phyloP scores from a whole-genome alignment of 2,329 filamentous ascomycete species.

The Stagonosporopsis cucurbitacearum region DNA sequence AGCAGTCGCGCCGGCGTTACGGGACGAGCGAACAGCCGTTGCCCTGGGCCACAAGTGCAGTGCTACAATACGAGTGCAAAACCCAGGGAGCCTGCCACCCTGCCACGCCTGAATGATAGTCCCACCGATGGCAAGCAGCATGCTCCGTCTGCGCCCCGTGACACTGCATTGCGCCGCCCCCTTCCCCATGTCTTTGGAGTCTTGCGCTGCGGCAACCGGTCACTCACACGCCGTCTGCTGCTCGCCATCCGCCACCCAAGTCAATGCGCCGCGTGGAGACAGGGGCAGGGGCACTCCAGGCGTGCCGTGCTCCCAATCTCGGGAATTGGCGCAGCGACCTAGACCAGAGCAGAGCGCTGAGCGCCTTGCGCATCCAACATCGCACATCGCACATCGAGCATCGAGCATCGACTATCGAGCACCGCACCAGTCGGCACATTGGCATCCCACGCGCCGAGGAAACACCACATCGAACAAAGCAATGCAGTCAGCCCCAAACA shows the following conservation, averaged over 20 bases:
- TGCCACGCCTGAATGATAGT: too few relatives aligned
- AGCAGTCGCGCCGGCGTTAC: constrained; percentile 22
- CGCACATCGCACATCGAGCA: too few relatives aligned
- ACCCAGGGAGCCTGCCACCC: constrained; percentile 5
- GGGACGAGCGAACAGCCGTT: constrained; percentile 3
- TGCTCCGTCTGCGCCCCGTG: background rate
- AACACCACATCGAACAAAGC: background rate
- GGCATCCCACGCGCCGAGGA: background rate
- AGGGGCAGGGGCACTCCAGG: constrained; percentile 2
- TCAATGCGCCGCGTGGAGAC: constrained; percentile 19
- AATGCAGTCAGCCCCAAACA: constrained; percentile 1
- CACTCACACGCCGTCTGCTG: constrained; percentile 1
- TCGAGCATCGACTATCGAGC: background rate
- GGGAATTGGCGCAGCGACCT: constrained; percentile 3
- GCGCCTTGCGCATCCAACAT: background rate
- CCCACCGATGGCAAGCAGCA: background rate
- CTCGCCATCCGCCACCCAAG: background rate
- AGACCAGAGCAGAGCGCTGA: too few relatives aligned
- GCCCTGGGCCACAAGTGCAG: constrained; percentile 2
- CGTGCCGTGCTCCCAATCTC: constrained; percentile 11
- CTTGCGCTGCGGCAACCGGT: background rate
- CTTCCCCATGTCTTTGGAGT: constrained; percentile 3
- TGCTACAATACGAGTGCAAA: background rate
- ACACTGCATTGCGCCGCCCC: background rate
- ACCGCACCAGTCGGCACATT: background rate